Evolutionary conservation across 1,139 yeast species (phyloP).

Genomic region (Debaryomycetaceae sp.): DNA sequence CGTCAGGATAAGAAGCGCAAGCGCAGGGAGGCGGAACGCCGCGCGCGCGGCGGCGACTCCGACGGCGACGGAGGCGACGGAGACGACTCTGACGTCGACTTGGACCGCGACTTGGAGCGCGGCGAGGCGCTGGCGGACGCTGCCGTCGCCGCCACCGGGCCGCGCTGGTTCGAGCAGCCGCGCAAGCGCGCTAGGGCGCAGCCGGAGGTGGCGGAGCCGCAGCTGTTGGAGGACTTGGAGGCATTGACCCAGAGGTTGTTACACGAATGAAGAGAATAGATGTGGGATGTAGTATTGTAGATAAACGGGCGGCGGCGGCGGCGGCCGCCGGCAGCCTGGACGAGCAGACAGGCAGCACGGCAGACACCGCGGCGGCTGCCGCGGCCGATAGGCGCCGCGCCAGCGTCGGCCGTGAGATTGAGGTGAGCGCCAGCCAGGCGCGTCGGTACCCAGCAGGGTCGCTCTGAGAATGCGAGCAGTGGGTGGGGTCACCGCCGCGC

Average conservation of each 20-base stretch:
- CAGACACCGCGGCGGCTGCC: too few relatives aligned
- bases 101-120: slow-evolving; percentile 50
- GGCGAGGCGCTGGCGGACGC: slow-evolving; percentile 31
- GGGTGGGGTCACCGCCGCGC: too few relatives aligned
- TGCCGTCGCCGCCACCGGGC: slow-evolving; percentile 49
- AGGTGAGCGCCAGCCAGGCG: too few relatives aligned
- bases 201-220: slow-evolving; percentile 76
- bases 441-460: too few relatives aligned
- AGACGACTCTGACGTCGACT: slow-evolving; percentile 25
- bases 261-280: slow-evolving; percentile 9
- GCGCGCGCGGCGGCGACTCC: slow-evolving; percentile 39
- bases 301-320: too few relatives aligned
- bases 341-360: too few relatives aligned
- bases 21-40: slow-evolving; percentile 74
- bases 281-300: neutral
- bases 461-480: too few relatives aligned
- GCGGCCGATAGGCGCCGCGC: too few relatives aligned
- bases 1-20: slow-evolving; percentile 84
- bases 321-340: too few relatives aligned
- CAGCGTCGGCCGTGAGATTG: too few relatives aligned
- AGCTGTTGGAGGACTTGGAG: slow-evolving; percentile 89
- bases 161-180: slow-evolving; percentile 53
- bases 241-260: slow-evolving; percentile 74
- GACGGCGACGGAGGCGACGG: slow-evolving; percentile 27
- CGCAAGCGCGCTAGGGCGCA: slow-evolving; percentile 16